Evolutionary conservation across 2,329 filamentous ascomycete genomes (phyloP).

Genomic region (Botrytis sinoallii): DNA sequence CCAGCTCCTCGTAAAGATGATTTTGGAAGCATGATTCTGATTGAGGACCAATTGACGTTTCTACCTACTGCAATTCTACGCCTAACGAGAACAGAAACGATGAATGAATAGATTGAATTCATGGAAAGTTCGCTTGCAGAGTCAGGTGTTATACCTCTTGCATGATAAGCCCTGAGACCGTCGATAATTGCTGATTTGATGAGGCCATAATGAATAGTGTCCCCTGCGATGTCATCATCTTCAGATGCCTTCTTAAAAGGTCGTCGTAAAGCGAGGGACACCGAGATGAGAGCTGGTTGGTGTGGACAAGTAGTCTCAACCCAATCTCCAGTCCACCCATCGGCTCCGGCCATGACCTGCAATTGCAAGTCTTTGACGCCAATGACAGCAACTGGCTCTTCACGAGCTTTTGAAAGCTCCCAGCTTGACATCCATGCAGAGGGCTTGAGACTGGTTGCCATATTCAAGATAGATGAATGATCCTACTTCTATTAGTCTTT

Average conservation of each 20-base stretch:
- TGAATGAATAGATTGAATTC: background rate
- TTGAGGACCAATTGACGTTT: slow-evolving; percentile 18
- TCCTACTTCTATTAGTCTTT: background rate
- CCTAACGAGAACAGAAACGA: background rate
- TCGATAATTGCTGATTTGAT: slow-evolving; percentile 63
- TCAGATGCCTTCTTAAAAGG: slow-evolving; percentile 57
- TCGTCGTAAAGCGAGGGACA: slow-evolving; percentile 53
- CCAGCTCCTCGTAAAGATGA: slow-evolving; percentile 64
- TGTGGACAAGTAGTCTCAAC: slow-evolving; percentile 38
- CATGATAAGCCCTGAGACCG: slow-evolving; percentile 29
- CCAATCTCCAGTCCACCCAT: slow-evolving; percentile 63
- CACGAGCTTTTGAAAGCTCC: background rate
- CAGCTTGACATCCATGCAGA: background rate
- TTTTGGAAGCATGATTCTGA: slow-evolving; percentile 62
- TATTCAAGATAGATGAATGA: background rate
- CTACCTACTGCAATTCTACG: background rate
- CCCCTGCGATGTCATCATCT: slow-evolving; percentile 59
- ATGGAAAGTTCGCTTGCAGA: background rate
- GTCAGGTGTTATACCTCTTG: fast-evolving
- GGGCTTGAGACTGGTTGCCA: background rate
- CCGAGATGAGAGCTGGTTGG: slow-evolving; percentile 62
- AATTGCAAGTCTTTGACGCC: background rate
- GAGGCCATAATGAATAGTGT: slow-evolving; percentile 73
- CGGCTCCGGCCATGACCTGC: slow-evolving; percentile 33
- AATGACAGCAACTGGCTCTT: slow-evolving; percentile 10